These are phyloP conservation scores for Pelargonium myrrhifolium DNA, from an alignment of 441 rosid genomes.

Conservation along the genomic window DNA sequence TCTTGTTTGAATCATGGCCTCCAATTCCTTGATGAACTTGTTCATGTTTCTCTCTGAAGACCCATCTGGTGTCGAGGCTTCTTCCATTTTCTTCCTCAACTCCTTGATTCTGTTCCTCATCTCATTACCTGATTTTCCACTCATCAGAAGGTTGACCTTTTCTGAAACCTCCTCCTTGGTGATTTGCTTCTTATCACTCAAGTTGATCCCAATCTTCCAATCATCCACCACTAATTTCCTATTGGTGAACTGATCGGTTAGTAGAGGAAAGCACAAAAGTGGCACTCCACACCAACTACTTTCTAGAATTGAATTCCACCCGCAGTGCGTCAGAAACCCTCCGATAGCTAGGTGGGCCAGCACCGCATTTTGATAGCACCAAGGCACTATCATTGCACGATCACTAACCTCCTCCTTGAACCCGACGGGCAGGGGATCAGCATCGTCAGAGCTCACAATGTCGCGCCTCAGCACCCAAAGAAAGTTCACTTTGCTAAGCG, in stretches of 20 bases:
- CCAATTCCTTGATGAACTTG: constrained; percentile 31
- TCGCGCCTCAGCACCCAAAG: constrained; percentile 49
- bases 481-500: constrained; percentile 38
- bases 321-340: constrained; percentile 18
- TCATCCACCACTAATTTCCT: constrained; percentile 56
- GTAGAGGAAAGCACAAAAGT: constrained; percentile 44
- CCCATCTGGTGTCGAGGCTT: constrained; percentile 37
- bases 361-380: constrained; percentile 48
- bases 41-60: constrained; percentile 42
- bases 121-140: constrained; percentile 27
- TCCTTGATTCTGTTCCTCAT: constrained; percentile 25
- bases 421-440: constrained; percentile 37
- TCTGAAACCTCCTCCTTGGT: constrained; percentile 38
- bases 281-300: constrained; percentile 50
- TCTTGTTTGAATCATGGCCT: constrained; percentile 20
- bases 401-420: constrained; percentile 30
- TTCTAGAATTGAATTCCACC: constrained; percentile 57
- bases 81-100: constrained; percentile 30
- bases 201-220: constrained; percentile 55
- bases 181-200: constrained; percentile 27
- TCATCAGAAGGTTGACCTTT: constrained; percentile 34
- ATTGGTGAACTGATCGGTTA: constrained; percentile 60
- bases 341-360: constrained; percentile 39
- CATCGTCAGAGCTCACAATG: constrained; percentile 39
- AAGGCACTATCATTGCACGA: constrained; percentile 39